Evolutionary conservation across 73 alveolate genomes (phyloP).

Genomic region (Symbiodinium natans): DNA sequence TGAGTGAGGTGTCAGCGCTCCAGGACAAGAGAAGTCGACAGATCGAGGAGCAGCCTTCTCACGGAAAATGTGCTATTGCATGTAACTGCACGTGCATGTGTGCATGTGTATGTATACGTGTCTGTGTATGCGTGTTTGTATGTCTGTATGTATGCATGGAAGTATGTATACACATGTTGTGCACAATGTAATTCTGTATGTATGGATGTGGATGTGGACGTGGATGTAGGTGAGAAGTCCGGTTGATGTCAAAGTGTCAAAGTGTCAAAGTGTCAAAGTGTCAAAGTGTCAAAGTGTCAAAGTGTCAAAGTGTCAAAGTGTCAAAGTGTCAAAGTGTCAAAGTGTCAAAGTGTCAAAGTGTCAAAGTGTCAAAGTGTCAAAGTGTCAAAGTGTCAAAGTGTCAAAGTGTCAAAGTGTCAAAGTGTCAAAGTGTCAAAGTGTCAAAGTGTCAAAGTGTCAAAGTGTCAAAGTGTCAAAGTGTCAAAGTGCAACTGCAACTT

Average conservation of each 20-base stretch:
- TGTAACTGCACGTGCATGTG: background rate
- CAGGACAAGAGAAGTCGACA: slow-evolving; percentile 26
- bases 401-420: no score
- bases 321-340: no score
- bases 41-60: slow-evolving; percentile 2
- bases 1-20: slow-evolving; percentile 39
- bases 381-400: no score
- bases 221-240: background rate
- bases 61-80: background rate
- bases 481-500: no score
- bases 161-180: background rate
- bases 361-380: no score
- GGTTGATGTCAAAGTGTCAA: background rate
- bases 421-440: no score
- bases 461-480: no score
- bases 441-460: no score
- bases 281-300: no score
- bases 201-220: background rate
- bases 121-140: no score
- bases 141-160: background rate
- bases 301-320: no score
- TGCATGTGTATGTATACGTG: background rate
- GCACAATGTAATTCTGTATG: background rate
- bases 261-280: background rate
- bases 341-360: no score